These are phyloP conservation scores for Primulina eburnea DNA, from an alignment of 257 asterid species.

Conservation along the genomic window DNA sequence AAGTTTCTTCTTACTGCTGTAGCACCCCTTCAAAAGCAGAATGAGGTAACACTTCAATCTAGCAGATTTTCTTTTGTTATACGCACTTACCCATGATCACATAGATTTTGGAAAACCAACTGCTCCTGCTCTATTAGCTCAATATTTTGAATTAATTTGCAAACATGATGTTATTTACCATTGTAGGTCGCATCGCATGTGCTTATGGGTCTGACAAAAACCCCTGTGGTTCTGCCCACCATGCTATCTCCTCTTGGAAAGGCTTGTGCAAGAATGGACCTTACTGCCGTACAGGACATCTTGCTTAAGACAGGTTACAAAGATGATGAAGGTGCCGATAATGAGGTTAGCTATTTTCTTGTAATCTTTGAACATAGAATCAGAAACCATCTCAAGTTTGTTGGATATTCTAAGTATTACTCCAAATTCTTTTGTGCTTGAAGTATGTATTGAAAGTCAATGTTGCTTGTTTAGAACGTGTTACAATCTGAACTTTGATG, in stretches of 20 bases:
- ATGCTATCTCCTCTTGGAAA: conserved; percentile 93
- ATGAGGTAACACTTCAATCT: conserved; percentile 43
- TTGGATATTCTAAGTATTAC: background rate
- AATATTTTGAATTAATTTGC: conserved; percentile 1
- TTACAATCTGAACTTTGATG: background rate
- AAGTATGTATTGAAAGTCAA: background rate
- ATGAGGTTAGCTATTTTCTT: conserved; percentile 62
- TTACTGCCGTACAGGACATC: conserved; percentile 89
- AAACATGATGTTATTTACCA: conserved; percentile 3
- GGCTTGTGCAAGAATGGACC: conserved; percentile 95
- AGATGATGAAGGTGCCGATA: conserved; percentile 98
- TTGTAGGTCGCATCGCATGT: conserved; percentile 73
- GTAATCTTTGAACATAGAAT: background rate
- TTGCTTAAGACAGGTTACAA: conserved; percentile 92
- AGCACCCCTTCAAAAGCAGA: conserved; percentile 84
- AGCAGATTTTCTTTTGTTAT: background rate
- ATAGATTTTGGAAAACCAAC: background rate
- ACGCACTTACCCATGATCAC: background rate
- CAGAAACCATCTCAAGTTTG: background rate
- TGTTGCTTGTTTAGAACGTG: background rate
- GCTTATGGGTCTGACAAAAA: conserved; percentile 81
- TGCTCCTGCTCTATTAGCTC: background rate
- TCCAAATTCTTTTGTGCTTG: background rate
- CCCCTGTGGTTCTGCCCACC: conserved; percentile 62
- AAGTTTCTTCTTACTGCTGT: conserved; percentile 80